phyloP scores from a whole-genome alignment of 495 filamentous ascomycete genomes.

The Sabuloglossum arenarium region DNA sequence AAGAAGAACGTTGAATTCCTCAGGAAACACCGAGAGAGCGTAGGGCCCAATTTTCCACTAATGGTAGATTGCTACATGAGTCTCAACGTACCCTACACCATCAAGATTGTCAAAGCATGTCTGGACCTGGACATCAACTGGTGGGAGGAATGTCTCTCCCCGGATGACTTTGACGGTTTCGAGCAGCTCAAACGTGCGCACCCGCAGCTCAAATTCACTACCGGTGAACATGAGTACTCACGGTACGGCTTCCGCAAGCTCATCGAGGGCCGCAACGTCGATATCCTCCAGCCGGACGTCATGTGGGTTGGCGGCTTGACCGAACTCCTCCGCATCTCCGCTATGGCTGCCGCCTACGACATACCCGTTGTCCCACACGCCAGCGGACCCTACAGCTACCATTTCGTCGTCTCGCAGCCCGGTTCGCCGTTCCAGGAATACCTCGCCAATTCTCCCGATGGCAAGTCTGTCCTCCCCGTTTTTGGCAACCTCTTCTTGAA shows the following conservation, averaged over 20 bases:
- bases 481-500: slow-evolving; percentile 83
- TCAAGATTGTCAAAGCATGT: slow-evolving; percentile 66
- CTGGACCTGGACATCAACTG: slow-evolving; percentile 75
- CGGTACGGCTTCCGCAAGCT: slow-evolving; percentile 86
- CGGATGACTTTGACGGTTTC: slow-evolving; percentile 81
- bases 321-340: slow-evolving; percentile 71
- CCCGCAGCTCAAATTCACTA: slow-evolving; percentile 82
- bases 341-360: slow-evolving; percentile 79
- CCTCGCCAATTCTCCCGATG: slow-evolving; percentile 75
- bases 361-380: slow-evolving; percentile 89
- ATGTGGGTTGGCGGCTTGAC: slow-evolving; percentile 95
- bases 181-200: slow-evolving; percentile 73
- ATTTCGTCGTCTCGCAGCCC: slow-evolving; percentile 76
- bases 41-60: slow-evolving; percentile 77
- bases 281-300: slow-evolving; percentile 86
- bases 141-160: slow-evolving; percentile 86
- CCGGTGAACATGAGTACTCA: slow-evolving; percentile 86
- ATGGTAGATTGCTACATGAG: slow-evolving; percentile 97
- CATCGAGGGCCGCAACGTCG: slow-evolving; percentile 74
- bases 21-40: slow-evolving; percentile 57
- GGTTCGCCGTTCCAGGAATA: slow-evolving; percentile 93
- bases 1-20: slow-evolving; percentile 80
- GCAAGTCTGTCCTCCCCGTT: slow-evolving; percentile 69
- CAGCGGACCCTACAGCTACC: slow-evolving; percentile 81
- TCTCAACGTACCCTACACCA: slow-evolving; percentile 76